Percentiles rank a stretch among this genome's conserved stretches.
Evolutionary conservation across 495 filamentous ascomycete species (phyloP).

Genomic region (Penicillium crystallinum): DNA sequence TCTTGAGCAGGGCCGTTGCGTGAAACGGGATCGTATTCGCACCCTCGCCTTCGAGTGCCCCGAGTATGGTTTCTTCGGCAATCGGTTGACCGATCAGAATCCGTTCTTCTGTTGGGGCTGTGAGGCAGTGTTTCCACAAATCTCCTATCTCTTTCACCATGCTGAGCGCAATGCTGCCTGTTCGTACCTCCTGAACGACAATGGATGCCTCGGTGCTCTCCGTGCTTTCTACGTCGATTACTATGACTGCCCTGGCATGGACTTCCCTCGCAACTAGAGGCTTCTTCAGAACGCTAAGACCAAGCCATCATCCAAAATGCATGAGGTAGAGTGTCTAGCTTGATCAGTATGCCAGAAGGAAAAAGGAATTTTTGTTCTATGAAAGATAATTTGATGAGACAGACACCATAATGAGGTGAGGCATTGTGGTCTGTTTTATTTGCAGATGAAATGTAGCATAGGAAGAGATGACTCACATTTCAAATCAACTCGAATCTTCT

Average conservation of each 20-base stretch:
- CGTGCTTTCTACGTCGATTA: conserved; percentile 1
- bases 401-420: not conserved
- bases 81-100: not conserved
- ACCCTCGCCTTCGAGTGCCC: conserved; percentile 1
- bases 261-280: not conserved
- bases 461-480: too few species aligned
- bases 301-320: too few species aligned
- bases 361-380: too few species aligned
- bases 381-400: too few species aligned
- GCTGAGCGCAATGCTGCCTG: not conserved
- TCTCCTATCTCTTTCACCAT: not conserved
- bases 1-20: not conserved
- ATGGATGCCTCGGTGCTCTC: not conserved
- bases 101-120: conserved; percentile 1
- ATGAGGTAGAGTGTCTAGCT: too few species aligned
- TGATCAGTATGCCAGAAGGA: not conserved
- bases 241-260: not conserved
- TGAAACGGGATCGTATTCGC: not conserved
- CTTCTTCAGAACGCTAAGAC: too few species aligned
- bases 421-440: not conserved
- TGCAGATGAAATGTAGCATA: too few species aligned
- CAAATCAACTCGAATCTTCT: too few species aligned
- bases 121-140: not conserved
- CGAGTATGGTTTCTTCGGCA: not conserved
- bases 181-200: not conserved